A percentile compares a stretch with the other conserved stretches of the same genome.
Evolutionary conservation across 306 rosid genomes (phyloP).

Genomic region (Rosa lucieae): DNA sequence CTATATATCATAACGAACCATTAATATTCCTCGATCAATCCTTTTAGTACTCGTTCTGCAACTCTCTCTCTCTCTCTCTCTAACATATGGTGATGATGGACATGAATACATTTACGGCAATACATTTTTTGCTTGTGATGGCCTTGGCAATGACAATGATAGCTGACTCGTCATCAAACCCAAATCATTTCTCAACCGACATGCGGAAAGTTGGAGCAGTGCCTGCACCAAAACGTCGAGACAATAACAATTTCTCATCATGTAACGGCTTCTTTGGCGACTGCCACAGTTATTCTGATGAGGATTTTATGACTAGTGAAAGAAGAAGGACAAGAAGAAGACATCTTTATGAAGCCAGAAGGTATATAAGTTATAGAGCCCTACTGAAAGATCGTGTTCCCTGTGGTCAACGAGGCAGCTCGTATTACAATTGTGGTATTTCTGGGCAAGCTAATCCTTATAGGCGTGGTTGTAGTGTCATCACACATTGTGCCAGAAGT

Average conservation of each 20-base stretch:
- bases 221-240: neutral
- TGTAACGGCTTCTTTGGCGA: neutral
- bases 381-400: neutral
- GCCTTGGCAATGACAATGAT: neutral
- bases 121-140: neutral
- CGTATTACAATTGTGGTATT: neutral
- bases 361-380: neutral
- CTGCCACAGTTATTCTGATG: neutral
- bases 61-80: neutral
- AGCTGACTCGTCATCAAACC: neutral
- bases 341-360: neutral
- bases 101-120: neutral
- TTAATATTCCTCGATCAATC: neutral
- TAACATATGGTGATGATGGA: neutral
- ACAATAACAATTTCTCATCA: neutral
- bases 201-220: neutral
- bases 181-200: neutral
- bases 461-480: neutral
- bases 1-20: neutral
- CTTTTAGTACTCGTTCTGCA: neutral
- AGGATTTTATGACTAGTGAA: neutral
- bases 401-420: neutral
- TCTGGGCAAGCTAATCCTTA: neutral
- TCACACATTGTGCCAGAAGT: neutral
- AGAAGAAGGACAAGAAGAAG: neutral